These are phyloP conservation scores for Metarhizium guizhouense DNA, from an alignment of 2,329 filamentous ascomycete species.

Conservation along the genomic window DNA sequence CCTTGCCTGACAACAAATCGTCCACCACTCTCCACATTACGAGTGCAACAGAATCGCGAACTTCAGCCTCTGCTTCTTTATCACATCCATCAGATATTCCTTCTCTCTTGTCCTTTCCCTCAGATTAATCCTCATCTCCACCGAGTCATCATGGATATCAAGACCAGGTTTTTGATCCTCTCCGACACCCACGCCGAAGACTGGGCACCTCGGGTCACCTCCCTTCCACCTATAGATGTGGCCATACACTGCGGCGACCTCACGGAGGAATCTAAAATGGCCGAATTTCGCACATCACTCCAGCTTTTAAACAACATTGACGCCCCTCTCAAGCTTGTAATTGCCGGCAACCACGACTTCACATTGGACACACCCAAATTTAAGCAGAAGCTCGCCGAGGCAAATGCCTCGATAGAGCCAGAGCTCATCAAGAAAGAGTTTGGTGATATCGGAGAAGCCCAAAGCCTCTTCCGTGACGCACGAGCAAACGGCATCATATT, in stretches of 20 bases:
- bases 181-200: background rate
- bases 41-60: too few species aligned
- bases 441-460: constrained; percentile 13
- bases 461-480: constrained; percentile 16
- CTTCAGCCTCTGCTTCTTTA: too few species aligned
- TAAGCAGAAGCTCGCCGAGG: constrained; percentile 15
- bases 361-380: constrained; percentile 28
- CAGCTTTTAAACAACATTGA: constrained; percentile 27
- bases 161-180: background rate
- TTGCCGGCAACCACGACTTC: constrained; percentile 45
- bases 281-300: constrained; percentile 29
- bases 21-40: too few species aligned
- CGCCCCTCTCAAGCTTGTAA: constrained; percentile 35
- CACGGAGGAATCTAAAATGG: constrained; percentile 32
- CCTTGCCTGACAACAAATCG: too few species aligned
- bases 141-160: background rate
- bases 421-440: background rate
- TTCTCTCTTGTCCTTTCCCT: too few species aligned
- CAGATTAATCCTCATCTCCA: too few species aligned
- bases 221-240: constrained; percentile 24
- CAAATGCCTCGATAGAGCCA: background rate
- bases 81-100: too few species aligned
- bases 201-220: background rate
- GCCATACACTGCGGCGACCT: constrained; percentile 42
- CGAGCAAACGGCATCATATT: constrained; percentile 25